Base-by-base conservation (phyloP, 257 asterid species). In the Nicotiana otophora region DNA sequence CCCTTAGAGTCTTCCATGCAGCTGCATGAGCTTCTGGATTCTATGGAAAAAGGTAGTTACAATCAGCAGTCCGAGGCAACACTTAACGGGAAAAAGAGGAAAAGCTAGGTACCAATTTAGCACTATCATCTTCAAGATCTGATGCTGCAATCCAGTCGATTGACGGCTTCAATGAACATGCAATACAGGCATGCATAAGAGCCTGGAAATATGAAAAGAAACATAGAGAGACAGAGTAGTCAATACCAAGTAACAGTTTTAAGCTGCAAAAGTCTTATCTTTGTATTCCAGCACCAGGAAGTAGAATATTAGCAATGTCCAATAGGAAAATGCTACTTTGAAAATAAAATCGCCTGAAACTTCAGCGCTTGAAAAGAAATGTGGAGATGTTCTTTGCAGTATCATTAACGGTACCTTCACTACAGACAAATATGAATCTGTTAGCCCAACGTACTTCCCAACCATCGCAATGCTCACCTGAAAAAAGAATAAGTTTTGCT, bases 61-160 rank as follows among this genome's bases (percentile, higher is more conserved):
- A 76, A 81, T 80, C n/a, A 86, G 81, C 39, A 81, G 79, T 39
- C 3, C 51, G 28, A 17, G 64, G 31, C 66, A 36, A 20, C 28
- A n/a, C 64, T 9, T 61, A 74, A 17, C 23, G 61, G 23, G 16
- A 79, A 77, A 66, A 70, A 66, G 72, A 80, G 66, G 19, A 74
- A 62, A 83, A 57, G 60, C 30, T 54, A 39, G 76, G 36, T 90
- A 96, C 99, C 91, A 62, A 83, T 87, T 81, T 57, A 10, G 93
- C 93, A 51, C 90, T 92, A 30, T 94, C 97, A 83, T 91, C 97
- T 88, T 96, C 99, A 84, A 94, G 98, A 88, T 96, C 99, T 79
- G 99, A 93, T 86, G 99, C 99, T 61, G 99, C 99, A 86, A 96
- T 88, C 98, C 99, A 96, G 69, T 94, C 98, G 82, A 96, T 92